These are phyloP conservation scores for Hibiscus trionum DNA, from an alignment of 345 rosid species.

Conservation along the genomic window DNA sequence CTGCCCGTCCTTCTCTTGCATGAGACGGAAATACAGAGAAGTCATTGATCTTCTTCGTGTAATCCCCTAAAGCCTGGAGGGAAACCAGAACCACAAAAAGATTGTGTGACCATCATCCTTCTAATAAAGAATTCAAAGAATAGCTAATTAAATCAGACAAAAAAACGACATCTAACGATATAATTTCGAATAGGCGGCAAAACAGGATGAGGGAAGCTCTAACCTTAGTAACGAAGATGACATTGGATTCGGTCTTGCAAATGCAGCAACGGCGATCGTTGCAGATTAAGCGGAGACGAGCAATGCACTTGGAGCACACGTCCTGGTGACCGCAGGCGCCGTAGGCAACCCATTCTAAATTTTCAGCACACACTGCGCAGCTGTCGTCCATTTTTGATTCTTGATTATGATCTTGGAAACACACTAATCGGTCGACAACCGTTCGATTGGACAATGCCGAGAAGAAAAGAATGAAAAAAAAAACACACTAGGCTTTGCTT, in stretches of 20 bases:
- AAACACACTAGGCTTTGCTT: neutral
- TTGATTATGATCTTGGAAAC: neutral
- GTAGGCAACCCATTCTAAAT: neutral
- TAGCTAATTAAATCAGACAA: neutral
- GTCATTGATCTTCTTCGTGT: conserved; percentile 76
- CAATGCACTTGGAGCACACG: neutral
- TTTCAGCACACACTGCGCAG: neutral
- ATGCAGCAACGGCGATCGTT: neutral
- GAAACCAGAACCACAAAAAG: neutral
- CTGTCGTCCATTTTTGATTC: neutral
- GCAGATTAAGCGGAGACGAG: neutral
- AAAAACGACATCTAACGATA: neutral
- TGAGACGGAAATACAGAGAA: conserved; percentile 69
- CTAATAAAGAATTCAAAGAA: neutral
- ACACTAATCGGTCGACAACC: neutral
- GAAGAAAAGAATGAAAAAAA: neutral
- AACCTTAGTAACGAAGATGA: neutral
- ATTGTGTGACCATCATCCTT: no score
- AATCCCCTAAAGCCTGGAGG: conserved; percentile 84
- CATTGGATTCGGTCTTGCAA: neutral
- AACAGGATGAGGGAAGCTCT: neutral
- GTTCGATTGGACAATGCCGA: neutral
- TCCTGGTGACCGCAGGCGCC: neutral
- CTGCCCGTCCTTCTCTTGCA: conserved; percentile 73
- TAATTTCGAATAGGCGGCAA: neutral